These are phyloP conservation scores for Pyronema domesticum DNA, from an alignment of 495 filamentous ascomycete species.

Conservation along the genomic window DNA sequence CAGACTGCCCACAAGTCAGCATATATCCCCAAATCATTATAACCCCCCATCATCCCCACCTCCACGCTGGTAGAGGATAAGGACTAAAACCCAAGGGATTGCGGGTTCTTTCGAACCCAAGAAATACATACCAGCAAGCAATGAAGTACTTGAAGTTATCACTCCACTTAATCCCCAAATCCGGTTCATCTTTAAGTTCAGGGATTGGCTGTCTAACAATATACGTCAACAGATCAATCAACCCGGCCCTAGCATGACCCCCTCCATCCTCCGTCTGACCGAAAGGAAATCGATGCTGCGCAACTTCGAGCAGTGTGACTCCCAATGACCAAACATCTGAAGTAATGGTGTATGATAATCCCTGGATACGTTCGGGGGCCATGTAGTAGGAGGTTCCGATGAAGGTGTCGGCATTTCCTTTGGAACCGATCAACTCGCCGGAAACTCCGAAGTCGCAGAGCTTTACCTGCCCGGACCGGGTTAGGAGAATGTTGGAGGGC, in stretches of 20 bases:
- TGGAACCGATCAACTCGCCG: constrained; percentile 83
- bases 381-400: constrained; percentile 99
- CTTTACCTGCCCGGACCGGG: constrained; percentile 83
- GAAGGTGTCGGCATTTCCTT: constrained; percentile 96
- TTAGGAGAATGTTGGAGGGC: constrained; percentile 89
- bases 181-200: constrained; percentile 85
- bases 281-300: constrained; percentile 95
- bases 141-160: constrained; percentile 98
- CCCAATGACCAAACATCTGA: constrained; percentile 96
- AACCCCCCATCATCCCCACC: constrained; percentile 52
- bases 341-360: constrained; percentile 93
- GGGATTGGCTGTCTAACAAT: constrained; percentile 93
- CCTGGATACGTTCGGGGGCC: constrained; percentile 95
- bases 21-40: neutral
- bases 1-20: constrained; percentile 37
- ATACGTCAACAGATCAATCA: constrained; percentile 91
- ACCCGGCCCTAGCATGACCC: constrained; percentile 46
- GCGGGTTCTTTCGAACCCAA: neutral
- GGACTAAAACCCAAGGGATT: neutral
- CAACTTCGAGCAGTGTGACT: constrained; percentile 90
- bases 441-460: constrained; percentile 96
- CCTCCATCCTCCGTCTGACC: constrained; percentile 69
- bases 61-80: constrained; percentile 47
- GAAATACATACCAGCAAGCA: constrained; percentile 81
- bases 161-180: constrained; percentile 68